phyloP scores from a whole-genome alignment of 2,329 filamentous ascomycete genomes.

The Aspergillus floridensis region DNA sequence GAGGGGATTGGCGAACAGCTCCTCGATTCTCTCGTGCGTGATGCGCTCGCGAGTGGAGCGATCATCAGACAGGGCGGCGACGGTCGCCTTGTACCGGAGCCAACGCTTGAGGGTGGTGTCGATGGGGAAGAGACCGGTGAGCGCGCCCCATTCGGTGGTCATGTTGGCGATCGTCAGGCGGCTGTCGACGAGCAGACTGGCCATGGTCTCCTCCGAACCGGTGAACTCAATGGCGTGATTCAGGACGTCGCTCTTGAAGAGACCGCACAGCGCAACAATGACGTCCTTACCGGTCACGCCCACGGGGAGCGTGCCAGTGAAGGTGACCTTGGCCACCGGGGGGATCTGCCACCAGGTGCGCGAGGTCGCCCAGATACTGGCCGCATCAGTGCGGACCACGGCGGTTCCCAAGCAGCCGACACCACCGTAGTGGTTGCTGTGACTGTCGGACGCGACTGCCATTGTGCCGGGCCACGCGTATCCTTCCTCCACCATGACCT shows the following conservation, averaged over 20 bases:
- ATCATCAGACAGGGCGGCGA: slow-evolving; percentile 59
- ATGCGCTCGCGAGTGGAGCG: slow-evolving; percentile 58
- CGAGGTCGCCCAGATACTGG: slow-evolving; percentile 78
- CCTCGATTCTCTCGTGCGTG: slow-evolving; percentile 69
- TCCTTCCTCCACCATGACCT: slow-evolving; percentile 71
- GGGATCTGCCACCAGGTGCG: slow-evolving; percentile 88
- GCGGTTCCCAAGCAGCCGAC: slow-evolving; percentile 74
- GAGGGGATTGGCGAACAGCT: slow-evolving; percentile 65
- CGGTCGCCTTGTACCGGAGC: slow-evolving; percentile 74
- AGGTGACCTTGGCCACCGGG: slow-evolving; percentile 73
- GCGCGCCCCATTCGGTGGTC: slow-evolving; percentile 77
- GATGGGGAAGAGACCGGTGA: slow-evolving; percentile 76
- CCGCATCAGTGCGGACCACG: slow-evolving; percentile 83
- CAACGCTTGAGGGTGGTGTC: slow-evolving; percentile 69
- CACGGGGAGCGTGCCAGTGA: slow-evolving; percentile 70
- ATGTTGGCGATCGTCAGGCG: slow-evolving; percentile 71
- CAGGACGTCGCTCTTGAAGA: slow-evolving; percentile 85
- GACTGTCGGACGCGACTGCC: slow-evolving; percentile 67
- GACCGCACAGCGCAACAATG: slow-evolving; percentile 80
- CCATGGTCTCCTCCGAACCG: slow-evolving; percentile 73
- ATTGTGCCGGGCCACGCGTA: slow-evolving; percentile 84
- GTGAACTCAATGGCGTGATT: slow-evolving; percentile 90
- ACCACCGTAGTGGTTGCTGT: slow-evolving; percentile 81
- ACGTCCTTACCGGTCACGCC: slow-evolving; percentile 93
- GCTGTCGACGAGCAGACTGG: slow-evolving; percentile 68